These are phyloP conservation scores for Phalaenopsis equestris DNA, from an alignment of 106 monocot species.

Conservation along the genomic window DNA sequence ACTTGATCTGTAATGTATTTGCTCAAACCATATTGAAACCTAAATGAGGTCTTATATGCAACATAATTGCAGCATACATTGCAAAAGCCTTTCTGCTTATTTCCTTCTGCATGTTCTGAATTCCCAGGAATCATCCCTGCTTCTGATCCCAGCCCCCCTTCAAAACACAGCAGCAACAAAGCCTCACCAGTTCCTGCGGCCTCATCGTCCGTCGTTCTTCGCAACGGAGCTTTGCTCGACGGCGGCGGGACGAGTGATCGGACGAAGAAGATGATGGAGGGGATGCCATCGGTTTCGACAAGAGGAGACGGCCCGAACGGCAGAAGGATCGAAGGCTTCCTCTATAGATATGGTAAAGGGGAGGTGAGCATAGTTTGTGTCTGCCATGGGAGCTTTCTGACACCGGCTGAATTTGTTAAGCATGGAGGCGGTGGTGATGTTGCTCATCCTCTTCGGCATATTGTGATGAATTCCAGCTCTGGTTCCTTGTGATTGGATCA, in stretches of 20 bases:
- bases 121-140: background rate
- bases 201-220: background rate
- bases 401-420: conserved; percentile 61
- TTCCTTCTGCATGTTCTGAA: background rate
- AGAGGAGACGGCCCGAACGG: conserved; percentile 39
- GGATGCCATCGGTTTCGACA: conserved; percentile 55
- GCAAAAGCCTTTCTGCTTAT: background rate
- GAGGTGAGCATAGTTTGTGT: conserved; percentile 60
- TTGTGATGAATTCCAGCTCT: conserved; percentile 28
- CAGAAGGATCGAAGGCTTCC: conserved; percentile 38
- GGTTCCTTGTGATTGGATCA: background rate
- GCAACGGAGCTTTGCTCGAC: too few relatives aligned
- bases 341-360: conserved; percentile 47
- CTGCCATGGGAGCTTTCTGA: conserved; percentile 58
- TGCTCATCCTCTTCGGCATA: conserved; percentile 34
- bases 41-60: too few relatives aligned
- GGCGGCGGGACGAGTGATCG: conserved; percentile 4
- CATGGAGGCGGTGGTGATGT: conserved; percentile 62
- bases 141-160: background rate
- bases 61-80: too few relatives aligned
- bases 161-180: background rate
- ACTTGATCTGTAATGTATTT: too few relatives aligned
- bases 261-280: conserved; percentile 28
- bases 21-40: too few relatives aligned
- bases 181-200: too few relatives aligned